Percentiles rank a stretch among this genome's conserved stretches.
Evolutionary conservation across 1,284 basidiomycete genomes (phyloP).

Genomic region (Rhizoctonia solani): DNA sequence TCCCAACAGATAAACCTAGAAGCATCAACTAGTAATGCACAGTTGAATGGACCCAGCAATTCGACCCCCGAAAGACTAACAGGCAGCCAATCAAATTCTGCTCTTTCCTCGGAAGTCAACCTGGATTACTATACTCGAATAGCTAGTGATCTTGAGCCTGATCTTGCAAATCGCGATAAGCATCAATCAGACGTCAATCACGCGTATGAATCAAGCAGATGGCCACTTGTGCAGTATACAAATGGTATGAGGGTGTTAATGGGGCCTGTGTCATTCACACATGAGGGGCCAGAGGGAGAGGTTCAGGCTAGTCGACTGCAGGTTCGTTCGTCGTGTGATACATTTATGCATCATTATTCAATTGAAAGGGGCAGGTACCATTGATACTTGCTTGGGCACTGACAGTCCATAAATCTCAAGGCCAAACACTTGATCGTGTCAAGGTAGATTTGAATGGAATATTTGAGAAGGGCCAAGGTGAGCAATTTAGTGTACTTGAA

Average conservation of each 20-base stretch:
- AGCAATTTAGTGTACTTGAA: not conserved
- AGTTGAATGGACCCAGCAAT: too few species aligned
- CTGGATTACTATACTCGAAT: not conserved
- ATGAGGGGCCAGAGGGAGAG: conserved; percentile 39
- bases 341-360: not conserved
- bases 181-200: not conserved
- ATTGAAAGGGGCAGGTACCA: conserved; percentile 63
- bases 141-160: conserved; percentile 6
- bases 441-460: conserved; percentile 65
- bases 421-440: conserved; percentile 79
- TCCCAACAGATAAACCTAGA: too few species aligned
- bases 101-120: too few species aligned
- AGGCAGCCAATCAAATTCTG: not conserved
- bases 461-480: conserved; percentile 72
- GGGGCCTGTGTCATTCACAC: conserved; percentile 39
- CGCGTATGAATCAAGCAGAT: conserved; percentile 10
- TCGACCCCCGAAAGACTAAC: not conserved
- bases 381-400: conserved; percentile 78
- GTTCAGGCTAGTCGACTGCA: conserved; percentile 41
- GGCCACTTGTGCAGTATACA: conserved; percentile 37
- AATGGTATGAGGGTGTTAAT: conserved; percentile 15
- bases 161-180: not conserved
- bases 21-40: too few species aligned
- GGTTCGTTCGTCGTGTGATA: conserved; percentile 33
- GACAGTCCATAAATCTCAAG: conserved; percentile 74